Percentiles rank a stretch among this genome's conserved stretches.
Evolutionary conservation across 352 stramenopile species (phyloP).

Genomic region (Phytophthora megakarya): DNA sequence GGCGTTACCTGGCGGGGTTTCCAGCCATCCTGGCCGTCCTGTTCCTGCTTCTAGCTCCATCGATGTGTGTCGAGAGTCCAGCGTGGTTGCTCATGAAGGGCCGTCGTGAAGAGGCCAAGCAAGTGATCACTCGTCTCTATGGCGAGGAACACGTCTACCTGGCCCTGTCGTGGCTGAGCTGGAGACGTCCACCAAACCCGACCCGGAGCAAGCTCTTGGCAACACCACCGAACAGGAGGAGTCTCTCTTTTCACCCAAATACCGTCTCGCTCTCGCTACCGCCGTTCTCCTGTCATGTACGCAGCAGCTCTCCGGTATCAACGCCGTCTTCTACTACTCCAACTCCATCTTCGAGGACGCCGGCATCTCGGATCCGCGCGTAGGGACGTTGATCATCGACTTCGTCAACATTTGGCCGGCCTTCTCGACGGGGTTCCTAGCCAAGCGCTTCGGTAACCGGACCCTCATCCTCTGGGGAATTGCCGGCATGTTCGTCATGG

Average conservation of each 20-base stretch:
- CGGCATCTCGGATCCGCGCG: conserved; percentile 13
- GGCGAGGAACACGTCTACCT: conserved; percentile 29
- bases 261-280: neutral
- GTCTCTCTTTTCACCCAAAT: conserved; percentile 12
- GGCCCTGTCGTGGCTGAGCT: conserved; percentile 28
- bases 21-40: conserved; percentile 45
- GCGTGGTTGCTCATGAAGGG: conserved; percentile 22
- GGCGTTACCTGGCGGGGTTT: conserved; percentile 49
- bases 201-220: conserved; percentile 11
- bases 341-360: conserved; percentile 19
- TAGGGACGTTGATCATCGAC: no score
- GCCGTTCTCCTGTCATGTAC: conserved; percentile 6
- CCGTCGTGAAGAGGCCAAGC: conserved; percentile 22
- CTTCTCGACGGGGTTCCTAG: conserved; percentile 10
- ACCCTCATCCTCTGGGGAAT: conserved; percentile 19
- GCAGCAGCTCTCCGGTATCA: conserved; percentile 17
- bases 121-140: conserved; percentile 41
- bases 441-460: conserved; percentile 18
- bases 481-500: conserved; percentile 20
- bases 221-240: neutral
- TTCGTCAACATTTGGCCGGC: no score
- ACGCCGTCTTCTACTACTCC: conserved; percentile 21
- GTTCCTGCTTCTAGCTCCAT: conserved; percentile 43
- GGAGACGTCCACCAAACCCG: conserved; percentile 22
- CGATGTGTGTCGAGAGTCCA: conserved; percentile 36